A percentile compares a stretch with the other conserved stretches of the same genome.
Conservation (phyloP, 768 basidiomycete genomes). For the Sporobolomyces roseus region DNA sequence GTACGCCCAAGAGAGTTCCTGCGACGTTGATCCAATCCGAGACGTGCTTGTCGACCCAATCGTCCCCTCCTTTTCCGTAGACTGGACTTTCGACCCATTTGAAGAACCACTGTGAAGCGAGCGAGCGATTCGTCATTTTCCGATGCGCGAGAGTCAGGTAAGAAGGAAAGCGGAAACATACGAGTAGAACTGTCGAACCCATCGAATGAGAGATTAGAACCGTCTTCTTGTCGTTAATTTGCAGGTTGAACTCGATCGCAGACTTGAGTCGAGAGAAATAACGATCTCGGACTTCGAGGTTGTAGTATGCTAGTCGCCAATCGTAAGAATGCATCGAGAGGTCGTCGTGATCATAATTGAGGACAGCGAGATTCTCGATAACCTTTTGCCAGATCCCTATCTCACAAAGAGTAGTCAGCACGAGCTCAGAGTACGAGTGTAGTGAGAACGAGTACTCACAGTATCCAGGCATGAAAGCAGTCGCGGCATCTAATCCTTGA, state of each 20-base stretch:
- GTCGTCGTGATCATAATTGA: constrained; percentile 90
- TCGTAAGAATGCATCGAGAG: constrained; percentile 47
- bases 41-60: constrained; percentile 92
- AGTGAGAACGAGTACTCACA: constrained; percentile 58
- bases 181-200: constrained; percentile 63
- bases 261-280: constrained; percentile 73
- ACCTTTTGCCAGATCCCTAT: constrained; percentile 57
- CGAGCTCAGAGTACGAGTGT: constrained; percentile 46
- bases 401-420: neutral
- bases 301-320: constrained; percentile 56
- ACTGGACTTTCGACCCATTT: constrained; percentile 85
- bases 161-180: constrained; percentile 11
- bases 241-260: constrained; percentile 74
- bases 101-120: constrained; percentile 37
- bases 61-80: constrained; percentile 72
- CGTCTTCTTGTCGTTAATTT: constrained; percentile 67
- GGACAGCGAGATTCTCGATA: constrained; percentile 85
- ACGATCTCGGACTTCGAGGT: constrained; percentile 84
- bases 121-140: too few relatives aligned
- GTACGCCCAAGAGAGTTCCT: constrained; percentile 67
- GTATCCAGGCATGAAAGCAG: constrained; percentile 66
- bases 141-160: too few relatives aligned
- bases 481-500: constrained; percentile 33
- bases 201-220: constrained; percentile 77
- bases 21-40: constrained; percentile 74